Base-by-base conservation (phyloP, 169 alveolate genomes). In the Plasmodium gonderi region DNA sequence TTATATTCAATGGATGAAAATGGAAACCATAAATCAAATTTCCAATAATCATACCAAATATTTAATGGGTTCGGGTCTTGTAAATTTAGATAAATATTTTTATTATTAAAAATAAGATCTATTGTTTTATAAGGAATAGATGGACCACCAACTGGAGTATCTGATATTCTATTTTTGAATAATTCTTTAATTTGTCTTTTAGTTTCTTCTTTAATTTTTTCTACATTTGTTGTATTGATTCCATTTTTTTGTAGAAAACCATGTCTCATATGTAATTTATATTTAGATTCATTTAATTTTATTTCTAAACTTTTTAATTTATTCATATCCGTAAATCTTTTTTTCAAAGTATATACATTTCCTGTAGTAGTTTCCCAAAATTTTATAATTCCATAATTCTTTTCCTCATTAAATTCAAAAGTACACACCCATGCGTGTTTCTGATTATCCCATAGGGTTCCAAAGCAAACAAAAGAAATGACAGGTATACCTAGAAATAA, bases 341-440 rank as follows among this genome's bases (percentile, higher is more conserved):
- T 83, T 91, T 92, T 96, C 29, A 96, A 85, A 0, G 79, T 77
- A 33, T 93, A 92, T 9, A 92, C 80, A 45, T 95, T 96, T 12
- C 97, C 97, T 17, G 97, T 93, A 9, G 97, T 96, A 23, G 94
- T 81, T 80, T 95, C 97, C 97, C 97, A 95, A 77, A 95, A 89
- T 79, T 95, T 95, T 3, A 95, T 91, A 6, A 91, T 20, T 11
- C 95, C 83, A 65, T 79, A 93, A 64, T 91, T 89, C 20, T 92
- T 92, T 17, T 85, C 81, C 9, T 91, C 95, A 45, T 77, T 90
- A 20, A 17, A 80, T 47, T 69, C 91, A 64, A 96, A 80, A 12
- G 97, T 95, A 47, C 92, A 90, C 4, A 96, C 97, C 97, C 97
- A 96, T 17, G 97, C 80, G 74, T 96, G 97, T 60, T 81, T 67